A percentile compares a stretch with the other conserved stretches of the same genome.
Evolutionary conservation across 345 rosid species (phyloP).

Genomic region (Citrus australasica): DNA sequence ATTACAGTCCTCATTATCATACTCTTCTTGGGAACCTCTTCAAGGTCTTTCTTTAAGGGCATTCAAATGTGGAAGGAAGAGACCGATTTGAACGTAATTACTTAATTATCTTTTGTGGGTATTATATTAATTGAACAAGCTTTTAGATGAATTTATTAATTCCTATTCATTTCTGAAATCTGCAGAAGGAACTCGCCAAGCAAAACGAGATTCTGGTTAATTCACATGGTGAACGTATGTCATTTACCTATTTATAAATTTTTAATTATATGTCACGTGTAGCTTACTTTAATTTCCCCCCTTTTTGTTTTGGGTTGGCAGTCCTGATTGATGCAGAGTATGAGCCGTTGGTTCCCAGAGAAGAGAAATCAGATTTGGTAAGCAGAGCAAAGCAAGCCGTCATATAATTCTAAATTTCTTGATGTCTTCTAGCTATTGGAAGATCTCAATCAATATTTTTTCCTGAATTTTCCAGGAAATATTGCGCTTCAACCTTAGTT

Average conservation of each 20-base stretch:
- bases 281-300: not conserved
- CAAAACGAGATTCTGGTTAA: conserved; percentile 40
- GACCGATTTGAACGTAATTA: conserved; percentile 59
- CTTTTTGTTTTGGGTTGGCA: conserved; percentile 21
- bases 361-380: conserved; percentile 69
- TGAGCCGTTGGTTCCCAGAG: conserved; percentile 65
- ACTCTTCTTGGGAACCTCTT: conserved; percentile 81
- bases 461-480: conserved; percentile 45
- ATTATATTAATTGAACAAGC: not conserved
- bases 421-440: not conserved
- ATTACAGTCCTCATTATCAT: conserved; percentile 86
- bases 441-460: not conserved
- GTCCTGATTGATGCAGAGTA: conserved; percentile 72
- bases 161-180: not conserved
- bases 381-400: not conserved
- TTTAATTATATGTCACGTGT: not conserved
- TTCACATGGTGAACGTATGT: conserved; percentile 83
- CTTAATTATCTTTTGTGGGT: too few relatives aligned
- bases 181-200: conserved; percentile 66
- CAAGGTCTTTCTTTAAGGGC: conserved; percentile 76
- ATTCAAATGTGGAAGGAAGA: conserved; percentile 92
- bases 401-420: not conserved
- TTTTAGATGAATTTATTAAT: not conserved
- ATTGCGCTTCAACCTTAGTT: conserved; percentile 59
- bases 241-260: not conserved